Base-by-base conservation (phyloP, 257 asterid genomes). In the Solanum lignicaule region DNA sequence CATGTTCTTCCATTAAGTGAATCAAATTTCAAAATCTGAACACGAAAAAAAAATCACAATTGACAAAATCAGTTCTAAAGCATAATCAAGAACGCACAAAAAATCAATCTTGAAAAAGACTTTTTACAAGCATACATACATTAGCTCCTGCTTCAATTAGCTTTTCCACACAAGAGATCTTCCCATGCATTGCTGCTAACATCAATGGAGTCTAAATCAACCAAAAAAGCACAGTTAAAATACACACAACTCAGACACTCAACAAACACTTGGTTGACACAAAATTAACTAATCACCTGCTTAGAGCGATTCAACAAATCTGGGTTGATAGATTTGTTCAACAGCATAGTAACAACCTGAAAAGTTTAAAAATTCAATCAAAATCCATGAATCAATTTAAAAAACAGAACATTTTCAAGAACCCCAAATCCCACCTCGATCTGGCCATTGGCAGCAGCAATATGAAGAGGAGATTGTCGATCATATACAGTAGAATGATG, bases 161-260 rank as follows among this genome's bases (percentile, higher is more conserved):
- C 93, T 92, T 96, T 90, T 90, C 83, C 88, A 96, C 95, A 90
- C 99, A 95, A 18, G 93, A 88, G 93, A 95, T 91, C 95, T 95
- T 97, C 83, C 99, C 99, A 82, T 97, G 98, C 99, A 97, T 95
- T 91, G 99, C 96, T 89, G 99, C 99, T 92, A 97, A 87, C 99
- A 97, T 97, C 93, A 97, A 89, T 83, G 99, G 99, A 89, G 99
- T 97, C 99, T 97, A 91, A 33, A 89, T 41, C 88, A 89, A 41
- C 87, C 87, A 74, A 13, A 31, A 88, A 75, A 18, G 83, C 33
- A 86, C 27, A 65, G 46, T n/a, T 13, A 79, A n/a, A 65, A 65
- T 23, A 23, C 5, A 8, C 29, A 60, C 69, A 60, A 23, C 29
- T 60, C 18, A n/a, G 15, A 76, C 13, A 38, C 20, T 76, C 58